Evolutionary conservation across 768 basidiomycete species (phyloP), one percentile per base, ranked within the genome.

Genomic region (Lactarius trivialis): DNA sequence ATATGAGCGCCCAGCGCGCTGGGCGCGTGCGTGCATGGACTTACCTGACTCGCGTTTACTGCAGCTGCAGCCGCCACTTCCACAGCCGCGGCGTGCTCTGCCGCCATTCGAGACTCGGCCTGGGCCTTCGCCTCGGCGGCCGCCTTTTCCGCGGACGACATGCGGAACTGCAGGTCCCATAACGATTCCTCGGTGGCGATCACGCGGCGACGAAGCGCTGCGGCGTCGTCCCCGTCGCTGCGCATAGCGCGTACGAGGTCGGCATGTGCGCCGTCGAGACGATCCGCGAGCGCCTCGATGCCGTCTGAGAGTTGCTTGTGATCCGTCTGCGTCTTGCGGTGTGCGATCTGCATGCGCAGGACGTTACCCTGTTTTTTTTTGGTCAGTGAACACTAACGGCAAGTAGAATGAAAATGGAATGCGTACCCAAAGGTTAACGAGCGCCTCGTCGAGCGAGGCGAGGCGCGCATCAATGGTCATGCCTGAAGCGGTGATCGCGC

Each of bases 81-180:
- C 15, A 34, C 51, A 2, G 28, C 48, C 4, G 7, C 36, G 12
- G 36, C 36, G 26, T 21, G 37, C 8, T 69, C 39, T 51, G 64
- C 39, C 50, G 64, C 60, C n/a, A 72, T 74, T 60, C 75, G 73
- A 3, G 72, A 70, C 39, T 73, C 69, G 3, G 77, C 77, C 34
- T 78, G 41, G 26, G 24, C 53, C 33, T 56, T 54, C 8, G 48
- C 57, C 21, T 57, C 36, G 14, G 51, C 50, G 26, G 53, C 34
- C 17, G 50, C 49, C 3, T 15, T 45, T 45, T 60, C 59, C 8
- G 57, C 33, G 2, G 32, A 36, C 30, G 54, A 50, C 14, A 63
- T 19, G 48, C 63, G 63, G 5, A n/a, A 55, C 14, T 56, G 65
- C 24, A 60, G 39, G 15, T 41, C 59, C 15, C 39, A 15, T n/a